Percentiles rank a stretch among this genome's conserved stretches.
These are phyloP conservation scores for Ophiocordyceps sinensis DNA, from an alignment of 2,329 filamentous ascomycete genomes.

Conservation along the genomic window DNA sequence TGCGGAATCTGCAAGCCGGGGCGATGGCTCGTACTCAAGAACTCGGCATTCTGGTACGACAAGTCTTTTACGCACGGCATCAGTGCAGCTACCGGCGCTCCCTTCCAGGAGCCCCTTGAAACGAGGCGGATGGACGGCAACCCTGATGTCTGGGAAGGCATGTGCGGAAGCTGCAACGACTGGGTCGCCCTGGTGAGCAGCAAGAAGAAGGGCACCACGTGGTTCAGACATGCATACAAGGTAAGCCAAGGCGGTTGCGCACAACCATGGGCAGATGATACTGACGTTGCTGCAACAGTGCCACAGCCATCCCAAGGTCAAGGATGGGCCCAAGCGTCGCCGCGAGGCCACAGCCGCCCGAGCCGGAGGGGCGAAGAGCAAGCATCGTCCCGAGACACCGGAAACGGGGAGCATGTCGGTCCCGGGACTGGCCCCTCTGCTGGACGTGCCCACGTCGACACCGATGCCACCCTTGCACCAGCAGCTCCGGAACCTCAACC, in stretches of 20 bases:
- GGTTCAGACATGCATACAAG: slow-evolving; percentile 85
- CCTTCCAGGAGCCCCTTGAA: slow-evolving; percentile 64
- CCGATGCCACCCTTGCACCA: neutral
- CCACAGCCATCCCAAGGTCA: slow-evolving; percentile 57
- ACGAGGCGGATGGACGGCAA: slow-evolving; percentile 67
- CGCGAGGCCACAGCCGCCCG: slow-evolving; percentile 38
- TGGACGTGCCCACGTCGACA: slow-evolving; percentile 2
- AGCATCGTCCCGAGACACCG: slow-evolving; percentile 21
- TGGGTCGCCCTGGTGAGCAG: slow-evolving; percentile 73
- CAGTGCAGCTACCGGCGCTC: slow-evolving; percentile 63
- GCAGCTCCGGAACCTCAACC: neutral
- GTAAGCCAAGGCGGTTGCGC: slow-evolving; percentile 26
- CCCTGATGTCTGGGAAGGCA: slow-evolving; percentile 66
- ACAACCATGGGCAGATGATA: neutral
- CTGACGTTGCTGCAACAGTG: slow-evolving; percentile 30
- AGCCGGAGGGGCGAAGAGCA: slow-evolving; percentile 28
- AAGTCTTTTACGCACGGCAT: slow-evolving; percentile 84
- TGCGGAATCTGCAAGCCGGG: slow-evolving; percentile 79
- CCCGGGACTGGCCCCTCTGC: slow-evolving; percentile 8
- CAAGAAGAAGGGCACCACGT: slow-evolving; percentile 86
- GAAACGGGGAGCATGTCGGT: slow-evolving; percentile 8
- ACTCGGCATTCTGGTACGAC: slow-evolving; percentile 88
- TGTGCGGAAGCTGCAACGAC: slow-evolving; percentile 65
- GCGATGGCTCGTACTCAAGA: slow-evolving; percentile 76
- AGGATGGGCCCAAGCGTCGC: slow-evolving; percentile 54